Evolutionary conservation across 345 rosid species (phyloP).

Genomic region (Corchorus olitorius): DNA sequence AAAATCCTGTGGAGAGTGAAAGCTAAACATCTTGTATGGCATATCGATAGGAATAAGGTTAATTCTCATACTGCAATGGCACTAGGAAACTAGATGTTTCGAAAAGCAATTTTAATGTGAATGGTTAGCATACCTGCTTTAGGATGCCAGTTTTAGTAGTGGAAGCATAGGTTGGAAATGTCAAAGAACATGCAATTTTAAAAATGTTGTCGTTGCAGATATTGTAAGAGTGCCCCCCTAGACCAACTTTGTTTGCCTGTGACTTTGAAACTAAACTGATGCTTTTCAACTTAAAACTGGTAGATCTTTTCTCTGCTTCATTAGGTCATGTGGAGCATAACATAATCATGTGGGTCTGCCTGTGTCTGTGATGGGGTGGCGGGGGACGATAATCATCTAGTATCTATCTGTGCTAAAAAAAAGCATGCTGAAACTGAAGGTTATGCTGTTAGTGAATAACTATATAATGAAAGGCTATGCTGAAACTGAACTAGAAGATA

Average conservation of each 20-base stretch:
- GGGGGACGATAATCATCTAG: neutral
- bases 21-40: neutral
- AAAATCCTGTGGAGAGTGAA: neutral
- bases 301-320: neutral
- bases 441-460: neutral
- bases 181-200: neutral
- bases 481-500: neutral
- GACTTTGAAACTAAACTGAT: neutral
- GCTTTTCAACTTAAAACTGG: too few relatives aligned
- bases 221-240: neutral
- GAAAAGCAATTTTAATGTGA: neutral
- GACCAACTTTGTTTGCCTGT: neutral
- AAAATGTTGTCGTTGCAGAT: too few relatives aligned
- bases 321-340: neutral
- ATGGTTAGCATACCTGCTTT: conserved; percentile 3
- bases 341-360: neutral
- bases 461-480: neutral
- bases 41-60: neutral
- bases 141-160: neutral
- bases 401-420: too few relatives aligned
- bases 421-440: neutral
- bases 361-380: too few relatives aligned
- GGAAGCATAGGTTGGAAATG: neutral
- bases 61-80: neutral
- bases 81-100: neutral